These are phyloP conservation scores for Neotropicomus parvogracilis DNA, from an alignment of 1,284 basidiomycete species.

Conservation along the genomic window DNA sequence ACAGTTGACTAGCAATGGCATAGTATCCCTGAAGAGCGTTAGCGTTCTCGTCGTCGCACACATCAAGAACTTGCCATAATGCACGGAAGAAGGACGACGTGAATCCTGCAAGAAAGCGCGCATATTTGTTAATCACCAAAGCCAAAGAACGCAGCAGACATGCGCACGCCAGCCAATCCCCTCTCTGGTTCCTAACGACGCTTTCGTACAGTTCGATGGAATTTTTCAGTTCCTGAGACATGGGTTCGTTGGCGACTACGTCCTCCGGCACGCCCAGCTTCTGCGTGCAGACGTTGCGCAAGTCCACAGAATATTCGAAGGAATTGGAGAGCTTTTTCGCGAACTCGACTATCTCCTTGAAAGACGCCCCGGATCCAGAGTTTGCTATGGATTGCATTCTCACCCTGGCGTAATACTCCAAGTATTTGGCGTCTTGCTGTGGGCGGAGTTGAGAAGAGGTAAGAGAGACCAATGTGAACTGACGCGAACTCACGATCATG, in stretches of 20 bases:
- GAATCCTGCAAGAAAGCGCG: not conserved
- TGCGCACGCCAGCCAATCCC: too few relatives aligned
- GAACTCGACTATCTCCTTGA: slow-evolving; percentile 5
- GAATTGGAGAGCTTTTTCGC: not conserved
- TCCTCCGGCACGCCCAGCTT: not conserved
- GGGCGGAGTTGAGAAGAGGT: not conserved
- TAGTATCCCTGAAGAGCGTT: not conserved
- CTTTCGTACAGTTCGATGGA: too few relatives aligned
- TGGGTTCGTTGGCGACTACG: not conserved
- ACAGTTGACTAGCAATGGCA: not conserved
- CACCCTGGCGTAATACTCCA: slow-evolving; percentile 10
- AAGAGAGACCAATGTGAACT: not conserved
- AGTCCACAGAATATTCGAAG: not conserved
- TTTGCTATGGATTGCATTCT: slow-evolving; percentile 4
- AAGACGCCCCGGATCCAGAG: not conserved
- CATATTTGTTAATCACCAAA: not conserved
- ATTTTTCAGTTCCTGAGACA: too few relatives aligned
- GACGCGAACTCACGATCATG: slow-evolving; percentile 13
- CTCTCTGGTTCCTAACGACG: too few relatives aligned
- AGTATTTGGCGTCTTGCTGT: slow-evolving; percentile 13
- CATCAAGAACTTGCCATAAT: not conserved
- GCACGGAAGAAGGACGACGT: not conserved
- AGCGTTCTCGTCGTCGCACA: not conserved
- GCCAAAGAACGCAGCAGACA: too few relatives aligned
- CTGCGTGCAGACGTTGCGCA: not conserved